phyloP scores from a whole-genome alignment of 805 yeast species.

The Pichia nakasei region DNA sequence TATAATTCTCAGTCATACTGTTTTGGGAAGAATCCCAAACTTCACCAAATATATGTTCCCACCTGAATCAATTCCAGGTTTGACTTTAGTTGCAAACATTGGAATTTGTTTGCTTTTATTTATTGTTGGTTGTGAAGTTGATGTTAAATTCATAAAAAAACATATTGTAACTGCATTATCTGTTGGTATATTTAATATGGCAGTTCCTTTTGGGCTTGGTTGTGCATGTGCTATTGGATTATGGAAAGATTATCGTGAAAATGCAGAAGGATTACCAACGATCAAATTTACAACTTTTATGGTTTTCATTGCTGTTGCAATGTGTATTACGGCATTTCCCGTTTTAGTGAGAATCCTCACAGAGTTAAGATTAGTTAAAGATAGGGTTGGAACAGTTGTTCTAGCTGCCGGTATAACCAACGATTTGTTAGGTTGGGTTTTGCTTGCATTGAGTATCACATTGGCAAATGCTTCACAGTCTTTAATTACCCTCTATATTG shows the following conservation, averaged over 20 bases:
- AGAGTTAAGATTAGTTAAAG: slow-evolving; percentile 60
- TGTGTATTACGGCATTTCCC: slow-evolving; percentile 81
- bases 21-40: slow-evolving; percentile 59
- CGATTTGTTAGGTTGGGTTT: slow-evolving; percentile 75
- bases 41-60: slow-evolving; percentile 64
- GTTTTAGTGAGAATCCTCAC: slow-evolving; percentile 73
- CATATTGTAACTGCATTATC: slow-evolving; percentile 52
- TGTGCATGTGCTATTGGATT: slow-evolving; percentile 63
- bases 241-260: slow-evolving; percentile 43
- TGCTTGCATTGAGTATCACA: slow-evolving; percentile 67
- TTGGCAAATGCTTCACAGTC: slow-evolving; percentile 67
- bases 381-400: slow-evolving; percentile 65
- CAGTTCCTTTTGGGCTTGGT: slow-evolving; percentile 74
- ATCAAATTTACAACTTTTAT: slow-evolving; percentile 63
- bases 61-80: slow-evolving; percentile 47
- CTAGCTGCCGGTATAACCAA: slow-evolving; percentile 77
- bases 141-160: slow-evolving; percentile 51
- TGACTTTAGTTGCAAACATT: slow-evolving; percentile 60
- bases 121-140: slow-evolving; percentile 75
- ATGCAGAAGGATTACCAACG: slow-evolving; percentile 25
- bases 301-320: slow-evolving; percentile 77
- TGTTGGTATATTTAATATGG: slow-evolving; percentile 67
- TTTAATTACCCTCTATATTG: slow-evolving; percentile 58
- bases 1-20: slow-evolving; percentile 67
- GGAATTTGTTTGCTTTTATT: slow-evolving; percentile 71